A percentile compares a stretch with the other conserved stretches of the same genome.
phyloP scores from a whole-genome alignment of 2,329 filamentous ascomycete species.

The Xylaria sp. region DNA sequence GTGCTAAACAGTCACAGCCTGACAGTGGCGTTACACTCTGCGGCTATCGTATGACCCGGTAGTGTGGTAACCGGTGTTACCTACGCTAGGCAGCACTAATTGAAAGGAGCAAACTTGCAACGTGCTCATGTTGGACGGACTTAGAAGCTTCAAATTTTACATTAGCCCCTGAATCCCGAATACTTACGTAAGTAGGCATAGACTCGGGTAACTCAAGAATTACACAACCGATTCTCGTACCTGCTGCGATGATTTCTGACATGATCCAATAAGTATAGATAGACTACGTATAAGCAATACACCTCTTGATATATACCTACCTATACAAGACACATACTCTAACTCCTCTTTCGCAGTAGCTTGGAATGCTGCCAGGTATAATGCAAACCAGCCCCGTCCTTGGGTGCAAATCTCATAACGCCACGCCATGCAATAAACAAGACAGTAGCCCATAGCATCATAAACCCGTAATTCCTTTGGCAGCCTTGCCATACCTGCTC shows the following conservation, averaged over 20 bases:
- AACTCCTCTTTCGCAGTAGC: conserved; percentile 11
- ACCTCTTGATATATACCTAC: conserved; percentile 21
- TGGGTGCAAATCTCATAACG: conserved; percentile 31
- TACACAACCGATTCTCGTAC: not conserved
- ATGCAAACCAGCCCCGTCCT: conserved; percentile 19
- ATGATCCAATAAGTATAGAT: not conserved
- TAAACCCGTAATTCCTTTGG: not conserved
- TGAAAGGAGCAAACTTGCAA: not conserved
- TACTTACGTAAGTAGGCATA: not conserved
- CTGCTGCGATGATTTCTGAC: not conserved
- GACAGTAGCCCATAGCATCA: conserved; percentile 2
- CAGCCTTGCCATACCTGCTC: not conserved
- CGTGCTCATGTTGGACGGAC: no score
- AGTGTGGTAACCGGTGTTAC: conserved; percentile 24
- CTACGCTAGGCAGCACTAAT: not conserved
- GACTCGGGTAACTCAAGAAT: not conserved
- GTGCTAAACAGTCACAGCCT: conserved; percentile 19
- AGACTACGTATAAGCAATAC: not conserved
- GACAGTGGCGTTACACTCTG: conserved; percentile 45
- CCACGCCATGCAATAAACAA: conserved; percentile 35
- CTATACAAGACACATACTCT: no score
- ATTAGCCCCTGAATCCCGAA: conserved; percentile 15
- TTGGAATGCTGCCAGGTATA: conserved; percentile 31
- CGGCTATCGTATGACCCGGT: conserved; percentile 38
- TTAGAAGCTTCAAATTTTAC: conserved; percentile 23